Evolutionary conservation across 2,329 filamentous ascomycete species (phyloP), one percentile per base, ranked within the genome.

Genomic region (Bretziella fagacearum): DNA sequence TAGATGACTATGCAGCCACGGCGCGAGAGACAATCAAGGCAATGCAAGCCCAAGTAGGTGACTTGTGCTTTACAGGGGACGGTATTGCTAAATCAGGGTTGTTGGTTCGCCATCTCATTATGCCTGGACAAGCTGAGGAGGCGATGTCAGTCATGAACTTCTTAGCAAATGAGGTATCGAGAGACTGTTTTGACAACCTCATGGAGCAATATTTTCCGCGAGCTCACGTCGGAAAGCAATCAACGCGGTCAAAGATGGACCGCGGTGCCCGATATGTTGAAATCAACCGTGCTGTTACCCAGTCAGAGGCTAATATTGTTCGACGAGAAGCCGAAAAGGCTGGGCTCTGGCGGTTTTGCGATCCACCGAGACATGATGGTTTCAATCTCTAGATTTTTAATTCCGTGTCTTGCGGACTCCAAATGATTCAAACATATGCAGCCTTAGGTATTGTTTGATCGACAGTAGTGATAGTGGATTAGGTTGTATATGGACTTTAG

Each of bases 121-220:
- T 93, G 84, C 84, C 84, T 0, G 82, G 82, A 0, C 76, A 78
- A 55, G 80, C 83, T 56, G 73, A 73, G 15, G 84, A 91, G 61
- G 80, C 80, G 0, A 68, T 69, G 44, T 66, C 76, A 52, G 91
- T 93, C 51, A 80, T 93, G 67, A 68, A 65, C 52, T 93, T 83
- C 69, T 65, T 93, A 13, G 84, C 82, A 0, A 65, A 71, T 23
- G 73, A 85, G 45, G 69, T 93, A 2, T 84, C 80, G 3, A 70
- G 65, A 47, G 83, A 91, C 59, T 68, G 81, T 36, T 89, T 87
- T 60, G 73, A 91, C 51, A 80, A 93, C 58, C 79, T 93, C 53
- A 91, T 91, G 84, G 84, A 93, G 61, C 84, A 93, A 62, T 91
- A 91, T 57, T 77, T 77, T 52, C 84, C 84, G 0, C 74, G 81